A percentile compares a stretch with the other conserved stretches of the same genome.
Conservation (phyloP, 768 basidiomycete genomes). For the Podaxis sp. region DNA sequence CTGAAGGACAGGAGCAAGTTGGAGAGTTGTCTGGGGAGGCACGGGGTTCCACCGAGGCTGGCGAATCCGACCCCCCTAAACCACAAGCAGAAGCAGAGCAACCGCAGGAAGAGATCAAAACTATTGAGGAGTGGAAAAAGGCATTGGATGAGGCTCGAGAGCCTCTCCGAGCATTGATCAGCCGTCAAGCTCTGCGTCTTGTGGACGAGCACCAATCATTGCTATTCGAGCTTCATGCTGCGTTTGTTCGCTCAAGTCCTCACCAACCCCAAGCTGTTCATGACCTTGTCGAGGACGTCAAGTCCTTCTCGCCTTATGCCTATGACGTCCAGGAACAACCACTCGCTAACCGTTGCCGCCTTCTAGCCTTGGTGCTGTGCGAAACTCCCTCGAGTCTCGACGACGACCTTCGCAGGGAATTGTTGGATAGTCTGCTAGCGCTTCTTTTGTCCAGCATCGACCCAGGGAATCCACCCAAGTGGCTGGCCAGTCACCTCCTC, state of each 20-base stretch:
- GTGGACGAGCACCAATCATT: constrained; percentile 87
- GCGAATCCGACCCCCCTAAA: neutral
- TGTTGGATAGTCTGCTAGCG: constrained; percentile 71
- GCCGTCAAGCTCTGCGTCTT: constrained; percentile 69
- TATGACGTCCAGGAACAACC: constrained; percentile 74
- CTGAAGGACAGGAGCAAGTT: neutral
- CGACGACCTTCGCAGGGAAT: constrained; percentile 47
- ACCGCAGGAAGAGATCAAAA: constrained; percentile 32
- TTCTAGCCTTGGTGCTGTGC: constrained; percentile 80
- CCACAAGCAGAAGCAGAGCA: constrained; percentile 20
- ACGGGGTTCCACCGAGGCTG: neutral
- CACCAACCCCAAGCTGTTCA: constrained; percentile 68
- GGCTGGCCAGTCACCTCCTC: constrained; percentile 85
- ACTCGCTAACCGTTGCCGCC: constrained; percentile 78
- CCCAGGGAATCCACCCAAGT: constrained; percentile 70
- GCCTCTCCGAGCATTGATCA: constrained; percentile 61
- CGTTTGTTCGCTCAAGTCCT: constrained; percentile 68
- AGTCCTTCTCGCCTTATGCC: constrained; percentile 60
- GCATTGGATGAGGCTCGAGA: constrained; percentile 69
- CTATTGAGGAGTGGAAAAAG: constrained; percentile 60
- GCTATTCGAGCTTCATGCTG: constrained; percentile 84
- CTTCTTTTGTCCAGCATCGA: constrained; percentile 61
- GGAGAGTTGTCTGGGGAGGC: neutral
- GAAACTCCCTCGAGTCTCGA: constrained; percentile 67
- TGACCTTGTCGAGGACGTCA: constrained; percentile 77